Evolutionary conservation across 371 early-diverging fungal species (phyloP).

Genomic region (Gilbertella persicaria): DNA sequence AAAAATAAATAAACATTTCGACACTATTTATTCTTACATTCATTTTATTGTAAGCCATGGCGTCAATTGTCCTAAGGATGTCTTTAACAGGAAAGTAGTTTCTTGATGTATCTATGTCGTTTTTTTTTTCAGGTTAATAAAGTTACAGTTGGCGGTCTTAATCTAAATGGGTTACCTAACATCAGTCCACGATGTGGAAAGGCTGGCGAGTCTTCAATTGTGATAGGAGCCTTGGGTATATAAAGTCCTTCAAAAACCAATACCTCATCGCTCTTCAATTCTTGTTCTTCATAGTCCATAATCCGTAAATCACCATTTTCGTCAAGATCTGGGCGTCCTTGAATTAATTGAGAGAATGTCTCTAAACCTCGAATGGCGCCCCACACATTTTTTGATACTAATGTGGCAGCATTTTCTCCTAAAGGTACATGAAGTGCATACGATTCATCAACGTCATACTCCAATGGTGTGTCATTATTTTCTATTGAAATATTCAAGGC

Average conservation of each 20-base stretch:
- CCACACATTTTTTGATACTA: constrained; percentile 68
- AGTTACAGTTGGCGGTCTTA: not conserved
- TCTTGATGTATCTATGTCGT: constrained; percentile 65
- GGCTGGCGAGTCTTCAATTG: constrained; percentile 68
- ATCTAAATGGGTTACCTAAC: constrained; percentile 37
- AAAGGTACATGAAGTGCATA: constrained; percentile 60
- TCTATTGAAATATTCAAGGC: constrained; percentile 36
- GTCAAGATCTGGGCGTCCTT: constrained; percentile 22
- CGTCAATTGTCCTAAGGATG: constrained; percentile 57
- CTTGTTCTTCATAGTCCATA: constrained; percentile 8
- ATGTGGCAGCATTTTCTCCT: constrained; percentile 35
- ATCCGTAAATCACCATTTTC: constrained; percentile 1
- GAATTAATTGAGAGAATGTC: constrained; percentile 74
- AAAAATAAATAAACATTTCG: not conserved
- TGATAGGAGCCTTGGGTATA: constrained; percentile 60
- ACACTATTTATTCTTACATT: constrained; percentile 34
- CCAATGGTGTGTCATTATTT: constrained; percentile 38
- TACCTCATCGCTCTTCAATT: constrained; percentile 18
- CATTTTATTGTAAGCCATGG: constrained; percentile 60
- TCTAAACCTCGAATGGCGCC: constrained; percentile 79
- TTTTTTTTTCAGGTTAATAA: not conserved
- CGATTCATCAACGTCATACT: constrained; percentile 61
- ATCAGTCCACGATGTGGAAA: constrained; percentile 76
- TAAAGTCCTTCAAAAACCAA: constrained; percentile 29
- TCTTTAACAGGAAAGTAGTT: constrained; percentile 72